Base-by-base conservation (phyloP, 2,329 filamentous ascomycete species). In the Didymella lethalis region DNA sequence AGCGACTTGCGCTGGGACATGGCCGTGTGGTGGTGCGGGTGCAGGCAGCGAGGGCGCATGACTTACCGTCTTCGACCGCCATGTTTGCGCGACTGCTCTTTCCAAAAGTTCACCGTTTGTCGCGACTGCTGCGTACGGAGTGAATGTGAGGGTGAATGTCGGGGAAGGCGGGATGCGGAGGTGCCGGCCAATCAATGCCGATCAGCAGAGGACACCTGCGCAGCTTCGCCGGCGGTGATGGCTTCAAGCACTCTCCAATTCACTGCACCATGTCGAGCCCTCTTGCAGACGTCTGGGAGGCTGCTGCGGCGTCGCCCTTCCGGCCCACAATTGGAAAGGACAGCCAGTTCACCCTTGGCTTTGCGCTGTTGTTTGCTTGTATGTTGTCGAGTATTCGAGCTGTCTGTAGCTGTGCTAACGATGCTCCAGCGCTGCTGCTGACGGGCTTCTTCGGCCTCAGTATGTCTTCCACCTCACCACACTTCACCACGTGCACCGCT, bases 281-380 rank as follows among this genome's bases (percentile, higher is more conserved):
- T 79, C 88, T 83, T 49, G 75, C 90, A 81, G 88, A 95, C 79
- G 86, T 96, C 82, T 98, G 94, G 94, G 90, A 96, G 85, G 91
- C 92, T 85, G 91, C 93, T 82, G 87, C 91, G 80, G 87, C 88
- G 85, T 91, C 88, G 82, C 92, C 93, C 64, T 98, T 95, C 82
- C 80, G 88, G 70, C 93, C 94, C 62, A 77, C 87, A 57, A 81
- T 98, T 71, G 85, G 86, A 77, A 98, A 98, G 83, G 86, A 88
- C 74, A 88, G 83, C 76, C 95, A 98, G 70, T 95, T 97, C 82
- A 81, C 86, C 67, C 83, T 97, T 66, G 93, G 88, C 73, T 94
- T 93, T 79, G 76, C 83, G 54, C 85, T 97, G 61, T 84, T 97
- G 60, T 75, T 92, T 29, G 74, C 89, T 61, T 91, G 91, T 78